Base-by-base conservation (phyloP, 2,329 filamentous ascomycete species). In the Pseudogymnoascus destructans region DNA sequence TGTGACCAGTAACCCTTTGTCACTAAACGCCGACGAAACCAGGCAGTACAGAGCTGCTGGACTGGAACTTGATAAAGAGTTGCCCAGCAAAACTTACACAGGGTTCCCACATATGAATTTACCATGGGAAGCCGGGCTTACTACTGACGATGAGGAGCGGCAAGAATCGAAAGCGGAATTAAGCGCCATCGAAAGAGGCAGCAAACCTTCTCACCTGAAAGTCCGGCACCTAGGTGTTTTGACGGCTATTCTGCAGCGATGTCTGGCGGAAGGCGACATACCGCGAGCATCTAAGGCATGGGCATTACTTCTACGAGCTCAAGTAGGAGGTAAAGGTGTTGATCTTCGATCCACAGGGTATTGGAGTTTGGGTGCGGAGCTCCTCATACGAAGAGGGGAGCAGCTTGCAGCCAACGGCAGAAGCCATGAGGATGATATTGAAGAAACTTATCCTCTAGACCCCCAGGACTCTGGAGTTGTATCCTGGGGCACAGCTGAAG, bases 291-390 rank as follows among this genome's bases (percentile, higher is more conserved):
- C 80, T 55, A 77, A 87, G 60, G 86, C 87, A 0, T 92, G 89
- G 77, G 85, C 82, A 1, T 72, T 95, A 63, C 76, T 95, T 30
- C 69, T 90, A 52, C 79, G 85, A 55, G 77, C 81, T 52, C 79
- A 77, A 55, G 73, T 84, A 21, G 63, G 59, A 10, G 82, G 81
- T 2, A 70, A 71, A 54, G 72, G 73, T 5, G 75, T 91, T 17
- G 89, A 95, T 68, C 70, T 92, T 54, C 80, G 89, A 36, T 75
- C 75, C 17, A 78, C 84, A 65, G 79, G 81, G 33, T 78, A 86
- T 63, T 96, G 91, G 92, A 85, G 85, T 11, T 78, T 95, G 46
- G 90, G 89, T 0, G 89, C 88, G 1, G 91, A 95, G 71, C 80
- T 96, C 17, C 72, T 95, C 59, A 82, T 95, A 72, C 80, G 86